These are phyloP conservation scores for Trametes punicea DNA, from an alignment of 768 basidiomycete genomes.

Conservation along the genomic window DNA sequence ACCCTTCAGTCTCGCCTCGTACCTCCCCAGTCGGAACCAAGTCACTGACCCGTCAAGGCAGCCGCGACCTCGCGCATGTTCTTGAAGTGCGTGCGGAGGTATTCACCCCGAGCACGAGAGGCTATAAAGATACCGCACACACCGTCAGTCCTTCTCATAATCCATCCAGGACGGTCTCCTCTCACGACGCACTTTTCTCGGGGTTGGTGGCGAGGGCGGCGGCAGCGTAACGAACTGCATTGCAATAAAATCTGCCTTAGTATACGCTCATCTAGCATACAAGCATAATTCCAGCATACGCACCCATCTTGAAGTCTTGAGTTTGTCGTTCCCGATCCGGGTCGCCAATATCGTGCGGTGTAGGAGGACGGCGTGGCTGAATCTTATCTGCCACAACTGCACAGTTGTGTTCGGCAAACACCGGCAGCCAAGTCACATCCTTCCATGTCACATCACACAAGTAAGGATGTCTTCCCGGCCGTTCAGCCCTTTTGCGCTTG, in stretches of 20 bases:
- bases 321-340: slow-evolving; percentile 27
- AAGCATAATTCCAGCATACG: slow-evolving; percentile 24
- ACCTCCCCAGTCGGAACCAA: neutral
- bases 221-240: slow-evolving; percentile 88
- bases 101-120: slow-evolving; percentile 90
- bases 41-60: slow-evolving; percentile 73
- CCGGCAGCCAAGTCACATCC: slow-evolving; percentile 1
- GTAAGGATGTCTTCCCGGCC: neutral
- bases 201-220: slow-evolving; percentile 86
- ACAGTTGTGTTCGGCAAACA: slow-evolving; percentile 22
- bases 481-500: no score
- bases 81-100: slow-evolving; percentile 99
- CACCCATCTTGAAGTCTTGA: slow-evolving; percentile 41
- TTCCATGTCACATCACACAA: neutral
- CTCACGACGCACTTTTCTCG: slow-evolving; percentile 75
- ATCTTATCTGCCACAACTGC: slow-evolving; percentile 27
- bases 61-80: slow-evolving; percentile 99
- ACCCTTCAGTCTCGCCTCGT: slow-evolving; percentile 6
- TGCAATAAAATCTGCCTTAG: neutral
- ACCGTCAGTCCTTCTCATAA: slow-evolving; percentile 4
- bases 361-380: slow-evolving; percentile 25
- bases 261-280: slow-evolving; percentile 11
- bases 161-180: neutral
- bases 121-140: slow-evolving; percentile 43
- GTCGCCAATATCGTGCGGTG: slow-evolving; percentile 20